Evolutionary conservation across 2,329 filamentous ascomycete genomes (phyloP), one percentile per base, ranked within the genome.

Genomic region (Botrytis aclada): DNA sequence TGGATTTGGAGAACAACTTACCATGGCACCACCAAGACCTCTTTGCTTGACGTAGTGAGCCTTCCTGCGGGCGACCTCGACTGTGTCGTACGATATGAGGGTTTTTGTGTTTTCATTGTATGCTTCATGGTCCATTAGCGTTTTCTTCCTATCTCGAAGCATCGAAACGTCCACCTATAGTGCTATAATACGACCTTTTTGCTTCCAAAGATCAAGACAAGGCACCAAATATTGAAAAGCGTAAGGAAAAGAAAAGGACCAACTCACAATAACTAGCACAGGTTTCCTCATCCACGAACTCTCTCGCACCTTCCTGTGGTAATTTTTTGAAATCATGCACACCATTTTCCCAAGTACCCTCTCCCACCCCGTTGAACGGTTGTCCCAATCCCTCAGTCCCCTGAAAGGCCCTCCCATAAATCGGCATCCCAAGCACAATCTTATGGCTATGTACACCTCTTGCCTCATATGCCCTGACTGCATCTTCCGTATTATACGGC

Each of bases 311-410:
- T 0, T 87, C 82, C 1, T 90, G 86, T 0, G 95, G 95, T 65
- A 98, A 86, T 41, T 86, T 90, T 85, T 97, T 98, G 86, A 92
- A 98, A 82, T 98, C 95, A 85, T 92, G 93, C 1, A 97, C 89
- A 1, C 94, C 94, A 12, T 87, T 85, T 83, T 98, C 95, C 92
- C 93, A 98, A 72, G 88, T 92, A 0, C 94, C 95, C 71, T 90
- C 86, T 1, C 94, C 95, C 14, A 93, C 86, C 10, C 94, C 94
- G 66, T 82, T 87, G 82, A 87, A 98, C 0, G 88, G 83, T 45
- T 85, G 82, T 1, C 95, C 95, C 0, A 89, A 87, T 0, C 94
- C 95, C 39, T 91, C 86, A 0, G 95, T 98, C 76, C 89, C 88
- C 77, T 90, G 86, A 81, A 98, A 98, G 0, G 93, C 89, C 51